phyloP scores from a whole-genome alignment of 1,284 basidiomycete genomes.

The Melampsora occidentalis region DNA sequence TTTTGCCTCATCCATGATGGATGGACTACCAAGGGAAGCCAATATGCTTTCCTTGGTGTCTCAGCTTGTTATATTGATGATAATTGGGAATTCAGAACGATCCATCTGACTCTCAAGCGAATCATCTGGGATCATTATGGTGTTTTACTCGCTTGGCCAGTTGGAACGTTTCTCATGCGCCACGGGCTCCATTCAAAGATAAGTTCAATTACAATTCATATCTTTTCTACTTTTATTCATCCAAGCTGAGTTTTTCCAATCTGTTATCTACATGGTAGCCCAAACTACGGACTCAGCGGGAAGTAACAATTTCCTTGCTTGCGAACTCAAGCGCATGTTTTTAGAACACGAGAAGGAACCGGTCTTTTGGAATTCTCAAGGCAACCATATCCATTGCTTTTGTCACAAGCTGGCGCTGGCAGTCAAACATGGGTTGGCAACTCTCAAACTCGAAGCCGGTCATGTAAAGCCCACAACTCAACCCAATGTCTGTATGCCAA shows the following conservation, averaged over 20 bases:
- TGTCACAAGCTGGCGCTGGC: conserved; percentile 16
- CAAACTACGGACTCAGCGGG: no score
- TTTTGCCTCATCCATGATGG: conserved; percentile 7
- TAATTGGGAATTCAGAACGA: background rate
- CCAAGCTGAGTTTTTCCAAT: no score
- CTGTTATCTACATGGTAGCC: no score
- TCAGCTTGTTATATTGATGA: conserved; percentile 3
- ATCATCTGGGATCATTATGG: conserved; percentile 15
- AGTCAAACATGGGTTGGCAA: background rate
- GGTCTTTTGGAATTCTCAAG: background rate
- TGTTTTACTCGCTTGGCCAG: background rate
- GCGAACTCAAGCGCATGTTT: no score
- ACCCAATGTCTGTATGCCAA: no score
- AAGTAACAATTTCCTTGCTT: no score
- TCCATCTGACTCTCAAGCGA: conserved; percentile 9
- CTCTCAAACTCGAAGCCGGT: conserved; percentile 1
- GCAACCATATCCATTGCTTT: conserved; percentile 8
- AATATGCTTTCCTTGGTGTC: conserved; percentile 12
- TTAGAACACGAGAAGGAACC: background rate
- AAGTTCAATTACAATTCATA: no score
- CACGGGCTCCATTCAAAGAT: background rate
- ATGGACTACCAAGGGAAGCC: conserved; percentile 16
- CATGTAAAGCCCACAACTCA: no score
- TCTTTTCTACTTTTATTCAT: no score
- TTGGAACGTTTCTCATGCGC: conserved; percentile 12